A percentile compares a stretch with the other conserved stretches of the same genome.
Conservation (phyloP, 176 grass and related monocot species). For the Oryza nivara region DNA sequence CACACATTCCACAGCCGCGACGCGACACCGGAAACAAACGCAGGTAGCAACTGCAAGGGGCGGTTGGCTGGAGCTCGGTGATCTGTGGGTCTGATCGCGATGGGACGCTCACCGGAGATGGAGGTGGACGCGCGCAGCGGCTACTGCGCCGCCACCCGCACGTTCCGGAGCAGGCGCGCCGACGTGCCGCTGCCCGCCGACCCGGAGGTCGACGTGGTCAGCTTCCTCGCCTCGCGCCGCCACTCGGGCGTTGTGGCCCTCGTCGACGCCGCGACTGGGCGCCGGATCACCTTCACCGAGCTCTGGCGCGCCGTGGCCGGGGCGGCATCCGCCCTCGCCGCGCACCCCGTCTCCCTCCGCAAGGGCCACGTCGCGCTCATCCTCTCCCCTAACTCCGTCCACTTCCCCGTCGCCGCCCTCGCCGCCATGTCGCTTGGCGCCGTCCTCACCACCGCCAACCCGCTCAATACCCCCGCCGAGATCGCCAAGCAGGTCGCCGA, state of each 20-base stretch:
- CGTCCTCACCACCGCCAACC: conserved; percentile 88
- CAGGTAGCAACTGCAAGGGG: no score
- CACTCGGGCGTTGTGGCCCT: conserved; percentile 81
- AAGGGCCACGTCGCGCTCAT: conserved; percentile 81
- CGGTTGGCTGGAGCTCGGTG: neutral
- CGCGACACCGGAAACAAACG: no score
- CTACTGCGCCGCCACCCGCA: conserved; percentile 60
- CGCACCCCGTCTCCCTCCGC: conserved; percentile 67
- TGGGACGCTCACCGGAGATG: conserved; percentile 32
- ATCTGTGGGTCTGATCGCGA: conserved; percentile 17
- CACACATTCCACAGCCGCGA: no score
- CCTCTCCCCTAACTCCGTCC: conserved; percentile 84
- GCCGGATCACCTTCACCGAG: conserved; percentile 61
- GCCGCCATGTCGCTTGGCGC: conserved; percentile 83
- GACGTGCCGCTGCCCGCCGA: conserved; percentile 54
- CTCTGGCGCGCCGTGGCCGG: conserved; percentile 74
- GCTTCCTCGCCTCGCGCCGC: conserved; percentile 75
- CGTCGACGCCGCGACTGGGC: conserved; percentile 68
- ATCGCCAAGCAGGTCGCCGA: conserved; percentile 86
- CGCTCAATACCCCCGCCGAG: conserved; percentile 79
- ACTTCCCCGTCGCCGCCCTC: conserved; percentile 87
- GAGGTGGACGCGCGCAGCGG: conserved; percentile 64
- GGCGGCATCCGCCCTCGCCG: conserved; percentile 63
- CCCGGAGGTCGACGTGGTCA: conserved; percentile 63
- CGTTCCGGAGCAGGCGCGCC: conserved; percentile 71